These are phyloP conservation scores for Phaffia rhodozyma DNA, from an alignment of 1,284 basidiomycete genomes.

Conservation along the genomic window DNA sequence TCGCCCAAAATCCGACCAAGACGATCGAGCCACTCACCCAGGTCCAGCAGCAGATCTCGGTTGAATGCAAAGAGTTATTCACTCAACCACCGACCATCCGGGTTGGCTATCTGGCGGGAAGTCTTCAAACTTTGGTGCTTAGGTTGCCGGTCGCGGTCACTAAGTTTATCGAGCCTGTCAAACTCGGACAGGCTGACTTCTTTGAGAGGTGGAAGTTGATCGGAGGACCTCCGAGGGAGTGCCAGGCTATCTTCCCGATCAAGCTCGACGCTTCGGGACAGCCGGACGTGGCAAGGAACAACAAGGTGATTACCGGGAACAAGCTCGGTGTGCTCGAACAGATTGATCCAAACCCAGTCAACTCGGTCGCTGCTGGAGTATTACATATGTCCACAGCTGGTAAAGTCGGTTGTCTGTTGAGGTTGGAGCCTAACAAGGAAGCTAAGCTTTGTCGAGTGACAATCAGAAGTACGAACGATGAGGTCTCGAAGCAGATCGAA, in stretches of 20 bases:
- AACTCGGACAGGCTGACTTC: constrained; percentile 69
- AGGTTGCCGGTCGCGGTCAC: constrained; percentile 75
- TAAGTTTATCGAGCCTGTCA: constrained; percentile 89
- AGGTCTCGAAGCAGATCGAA: constrained; percentile 26
- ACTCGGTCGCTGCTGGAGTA: constrained; percentile 84
- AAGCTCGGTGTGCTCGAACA: constrained; percentile 57
- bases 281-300: constrained; percentile 60
- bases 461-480: constrained; percentile 86
- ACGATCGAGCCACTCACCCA: constrained; percentile 72
- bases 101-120: constrained; percentile 83
- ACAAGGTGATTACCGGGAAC: constrained; percentile 63
- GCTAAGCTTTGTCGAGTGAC: constrained; percentile 94
- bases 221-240: constrained; percentile 63
- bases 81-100: constrained; percentile 64
- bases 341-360: constrained; percentile 36
- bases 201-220: constrained; percentile 85
- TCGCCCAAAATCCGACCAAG: constrained; percentile 74
- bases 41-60: constrained; percentile 79
- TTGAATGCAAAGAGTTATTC: constrained; percentile 88
- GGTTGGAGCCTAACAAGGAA: constrained; percentile 87
- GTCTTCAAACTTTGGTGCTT: constrained; percentile 73
- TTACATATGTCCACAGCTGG: constrained; percentile 74
- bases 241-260: constrained; percentile 77
- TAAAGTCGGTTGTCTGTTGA: constrained; percentile 86
- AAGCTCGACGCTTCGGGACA: constrained; percentile 52